Evolutionary conservation across 139 green algal genomes (phyloP), one percentile per base, ranked within the genome.

Genomic region (Ettlia oleoabundans): DNA sequence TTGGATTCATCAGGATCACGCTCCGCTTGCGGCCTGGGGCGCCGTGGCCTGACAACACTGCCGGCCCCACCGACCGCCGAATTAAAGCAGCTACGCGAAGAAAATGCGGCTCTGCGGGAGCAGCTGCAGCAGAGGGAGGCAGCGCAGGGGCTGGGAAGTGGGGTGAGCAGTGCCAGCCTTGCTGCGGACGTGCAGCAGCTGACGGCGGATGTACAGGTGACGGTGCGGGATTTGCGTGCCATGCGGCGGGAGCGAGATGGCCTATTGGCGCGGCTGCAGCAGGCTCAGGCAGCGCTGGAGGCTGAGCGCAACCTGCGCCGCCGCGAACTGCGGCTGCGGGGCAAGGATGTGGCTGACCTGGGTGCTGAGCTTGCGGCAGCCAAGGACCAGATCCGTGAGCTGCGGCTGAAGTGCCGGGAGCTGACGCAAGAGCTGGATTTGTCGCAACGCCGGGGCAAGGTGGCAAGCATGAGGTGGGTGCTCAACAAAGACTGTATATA

Each of bases 161-260:
- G 22, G 19, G 38, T 26, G 41, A 37, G 58, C 76, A 53, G 32
- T 38, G 3, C 33, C 37, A 55, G 43, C 40, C 55, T 78, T 15
- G 76, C 30, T 10, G 38, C 58, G 28, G 72, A 83, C n/a, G 53
- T 89, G 76, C 69, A 84, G 78, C 76, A 90, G 68, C 40, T 92
- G 79, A 78, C 86, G 30, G 80, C 47, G 28, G 84, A 91, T 38
- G 80, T 83, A 6, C 78, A 84, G 55, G 88, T 92, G 41, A 55
- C 91, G 32, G 77, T 82, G 19, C 74, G 82, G 9, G 91, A 94
- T 33, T 63, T 93, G 37, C 82, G 80, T 64, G 75, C 91, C 78
- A 82, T 94, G 73, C 85, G 85, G 30, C 92, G 94, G 82, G 93
- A 97, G 82, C 80, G 90, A 4, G 92, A 95, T 40, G 38, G 90